Percentiles rank a stretch among this genome's conserved stretches.
Conservation (phyloP, 768 basidiomycete genomes). For the Leccinellum albellum region DNA sequence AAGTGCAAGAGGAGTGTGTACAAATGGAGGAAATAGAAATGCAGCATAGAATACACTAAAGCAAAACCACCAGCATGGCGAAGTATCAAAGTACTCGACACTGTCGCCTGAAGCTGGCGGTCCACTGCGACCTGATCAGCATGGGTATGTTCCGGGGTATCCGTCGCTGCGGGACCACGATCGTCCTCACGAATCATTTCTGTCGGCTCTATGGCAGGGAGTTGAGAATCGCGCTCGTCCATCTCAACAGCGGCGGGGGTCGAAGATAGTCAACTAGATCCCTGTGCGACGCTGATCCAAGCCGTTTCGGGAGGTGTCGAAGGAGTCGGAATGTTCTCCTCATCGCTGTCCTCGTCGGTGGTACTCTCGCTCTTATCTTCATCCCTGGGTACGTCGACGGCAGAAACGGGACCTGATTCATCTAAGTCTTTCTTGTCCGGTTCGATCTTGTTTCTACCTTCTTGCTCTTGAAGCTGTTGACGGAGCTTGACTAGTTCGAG, state of each 20-base stretch:
- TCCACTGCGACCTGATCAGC: constrained; percentile 15
- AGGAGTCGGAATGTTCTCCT: constrained; percentile 37
- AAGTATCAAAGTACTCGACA: constrained; percentile 24
- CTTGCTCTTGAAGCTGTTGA: constrained; percentile 50
- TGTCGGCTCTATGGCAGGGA: constrained; percentile 27
- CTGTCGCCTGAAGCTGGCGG: constrained; percentile 23
- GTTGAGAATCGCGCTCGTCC: constrained; percentile 11
- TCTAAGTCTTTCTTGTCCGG: constrained; percentile 38
- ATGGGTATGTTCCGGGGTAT: constrained; percentile 20
- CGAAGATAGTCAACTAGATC: constrained; percentile 32
- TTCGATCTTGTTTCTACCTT: constrained; percentile 44
- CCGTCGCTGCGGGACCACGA: constrained; percentile 17
- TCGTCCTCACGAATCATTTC: constrained; percentile 19
- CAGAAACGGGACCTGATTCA: constrained; percentile 15
- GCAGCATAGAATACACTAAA: constrained; percentile 39
- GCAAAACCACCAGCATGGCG: constrained; percentile 35
- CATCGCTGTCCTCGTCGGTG: constrained; percentile 40
- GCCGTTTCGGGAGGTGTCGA: constrained; percentile 27
- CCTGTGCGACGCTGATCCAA: constrained; percentile 27
- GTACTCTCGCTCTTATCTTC: constrained; percentile 32
- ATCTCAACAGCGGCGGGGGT: constrained; percentile 16
- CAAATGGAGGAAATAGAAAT: constrained; percentile 42
- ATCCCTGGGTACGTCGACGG: constrained; percentile 17
- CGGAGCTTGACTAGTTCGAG: constrained; percentile 52
- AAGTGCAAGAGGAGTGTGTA: constrained; percentile 40